phyloP scores from a whole-genome alignment of 805 yeast species.

The Schizosaccharomyces cryophilus region DNA sequence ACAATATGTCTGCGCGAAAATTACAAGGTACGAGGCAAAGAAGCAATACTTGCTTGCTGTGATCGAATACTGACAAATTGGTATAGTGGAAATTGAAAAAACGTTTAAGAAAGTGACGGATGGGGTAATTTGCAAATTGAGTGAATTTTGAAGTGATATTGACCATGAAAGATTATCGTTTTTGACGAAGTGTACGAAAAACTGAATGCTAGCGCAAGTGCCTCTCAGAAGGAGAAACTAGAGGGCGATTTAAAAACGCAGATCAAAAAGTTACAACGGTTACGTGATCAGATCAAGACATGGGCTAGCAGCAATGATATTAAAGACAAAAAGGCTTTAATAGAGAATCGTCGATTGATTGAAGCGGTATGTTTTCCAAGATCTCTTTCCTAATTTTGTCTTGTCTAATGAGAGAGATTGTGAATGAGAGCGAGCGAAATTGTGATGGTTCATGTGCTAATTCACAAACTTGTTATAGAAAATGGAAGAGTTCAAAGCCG shows the following conservation, averaged over 20 bases:
- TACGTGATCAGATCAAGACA: slow-evolving; percentile 81
- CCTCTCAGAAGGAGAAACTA: slow-evolving; percentile 75
- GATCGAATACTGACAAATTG: slow-evolving; percentile 1
- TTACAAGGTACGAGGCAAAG: slow-evolving; percentile 13
- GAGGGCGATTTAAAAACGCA: slow-evolving; percentile 81
- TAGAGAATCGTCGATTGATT: slow-evolving; percentile 50
- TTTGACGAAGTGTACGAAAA: slow-evolving; percentile 75
- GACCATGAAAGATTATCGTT: slow-evolving; percentile 17
- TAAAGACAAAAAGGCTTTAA: slow-evolving; percentile 59
- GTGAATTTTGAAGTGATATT: too few species aligned
- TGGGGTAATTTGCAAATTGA: slow-evolving; percentile 27
- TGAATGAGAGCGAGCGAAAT: too few species aligned
- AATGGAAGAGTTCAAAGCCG: slow-evolving; percentile 88
- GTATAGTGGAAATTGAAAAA: slow-evolving; percentile 43
- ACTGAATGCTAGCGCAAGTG: slow-evolving; percentile 54
- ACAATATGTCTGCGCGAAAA: slow-evolving; percentile 25
- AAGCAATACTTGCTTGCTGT: background rate
- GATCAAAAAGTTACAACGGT: slow-evolving; percentile 78
- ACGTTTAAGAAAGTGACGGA: slow-evolving; percentile 78
- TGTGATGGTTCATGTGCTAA: too few species aligned
- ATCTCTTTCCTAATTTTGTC: background rate
- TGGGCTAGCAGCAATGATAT: slow-evolving; percentile 85
- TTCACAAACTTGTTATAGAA: slow-evolving; percentile 18
- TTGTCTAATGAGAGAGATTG: too few species aligned
- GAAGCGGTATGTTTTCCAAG: slow-evolving; percentile 13